phyloP scores from a whole-genome alignment of 805 yeast species.

The Debaryomyces prosopidis region DNA sequence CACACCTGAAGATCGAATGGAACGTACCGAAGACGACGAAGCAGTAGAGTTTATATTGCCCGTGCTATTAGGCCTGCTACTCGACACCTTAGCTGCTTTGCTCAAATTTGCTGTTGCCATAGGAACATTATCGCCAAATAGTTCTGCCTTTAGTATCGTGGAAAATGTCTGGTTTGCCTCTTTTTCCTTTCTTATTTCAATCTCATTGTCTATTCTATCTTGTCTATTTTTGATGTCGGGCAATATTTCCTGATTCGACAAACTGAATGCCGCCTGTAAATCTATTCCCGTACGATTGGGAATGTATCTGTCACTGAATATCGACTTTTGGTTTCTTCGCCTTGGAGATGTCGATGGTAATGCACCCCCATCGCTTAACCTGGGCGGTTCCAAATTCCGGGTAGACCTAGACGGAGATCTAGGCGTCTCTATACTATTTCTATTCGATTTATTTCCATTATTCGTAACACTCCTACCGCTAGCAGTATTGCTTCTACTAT shows the following conservation, averaged over 20 bases:
- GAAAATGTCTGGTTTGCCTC: conserved; percentile 89
- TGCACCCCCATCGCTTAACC: conserved; percentile 25
- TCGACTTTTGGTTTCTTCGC: conserved; percentile 45
- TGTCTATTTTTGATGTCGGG: conserved; percentile 31
- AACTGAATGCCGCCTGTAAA: conserved; percentile 78
- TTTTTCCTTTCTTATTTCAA: conserved; percentile 67
- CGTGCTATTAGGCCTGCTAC: conserved; percentile 16
- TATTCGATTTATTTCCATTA: not conserved
- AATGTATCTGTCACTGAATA: conserved; percentile 82
- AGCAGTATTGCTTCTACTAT: not conserved
- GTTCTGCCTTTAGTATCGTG: conserved; percentile 80
- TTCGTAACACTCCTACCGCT: not conserved
- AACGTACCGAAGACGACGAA: not conserved
- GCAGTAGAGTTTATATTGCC: conserved; percentile 13
- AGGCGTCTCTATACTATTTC: conserved; percentile 35
- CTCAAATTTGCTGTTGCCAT: conserved; percentile 40
- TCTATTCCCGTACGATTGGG: conserved; percentile 87
- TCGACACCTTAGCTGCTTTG: conserved; percentile 3
- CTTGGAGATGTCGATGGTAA: conserved; percentile 44
- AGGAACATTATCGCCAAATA: conserved; percentile 86
- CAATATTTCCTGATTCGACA: conserved; percentile 46
- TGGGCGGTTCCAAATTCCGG: conserved; percentile 37
- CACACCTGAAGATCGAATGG: conserved; percentile 3
- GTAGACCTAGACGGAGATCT: conserved; percentile 44
- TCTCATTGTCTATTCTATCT: conserved; percentile 50